Evolutionary conservation across 176 grass and related monocot species (phyloP).

Genomic region (maize (Zea mays)): DNA sequence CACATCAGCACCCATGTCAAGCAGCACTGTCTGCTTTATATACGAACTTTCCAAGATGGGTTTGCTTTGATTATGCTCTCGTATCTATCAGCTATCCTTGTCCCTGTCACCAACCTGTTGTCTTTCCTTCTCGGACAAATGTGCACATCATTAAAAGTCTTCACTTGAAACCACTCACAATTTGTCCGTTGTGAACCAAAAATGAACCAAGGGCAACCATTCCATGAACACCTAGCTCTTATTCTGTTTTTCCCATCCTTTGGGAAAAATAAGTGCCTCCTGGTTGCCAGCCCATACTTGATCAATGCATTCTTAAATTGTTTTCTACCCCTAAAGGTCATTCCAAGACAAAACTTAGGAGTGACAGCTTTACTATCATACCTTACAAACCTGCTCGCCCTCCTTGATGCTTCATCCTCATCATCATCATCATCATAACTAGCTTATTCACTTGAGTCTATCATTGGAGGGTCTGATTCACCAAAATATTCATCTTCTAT

Average conservation of each 20-base stretch:
- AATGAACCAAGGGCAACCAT: not conserved
- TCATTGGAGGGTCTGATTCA: too few species aligned
- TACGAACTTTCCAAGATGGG: not conserved
- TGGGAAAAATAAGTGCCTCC: not conserved
- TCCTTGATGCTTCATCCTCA: too few species aligned
- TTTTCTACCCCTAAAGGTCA: not conserved
- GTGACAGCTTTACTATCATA: too few species aligned
- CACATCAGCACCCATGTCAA: not conserved
- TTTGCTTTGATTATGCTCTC: not conserved
- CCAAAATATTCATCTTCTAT: too few species aligned
- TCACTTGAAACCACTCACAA: not conserved
- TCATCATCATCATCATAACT: too few species aligned
- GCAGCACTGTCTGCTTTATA: not conserved
- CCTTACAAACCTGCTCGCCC: too few species aligned
- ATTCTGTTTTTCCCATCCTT: not conserved
- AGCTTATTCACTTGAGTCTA: too few species aligned
- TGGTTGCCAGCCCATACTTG: not conserved
- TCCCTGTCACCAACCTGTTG: not conserved
- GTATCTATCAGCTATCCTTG: not conserved
- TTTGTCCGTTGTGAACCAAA: not conserved
- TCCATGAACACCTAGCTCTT: not conserved
- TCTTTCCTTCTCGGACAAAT: not conserved
- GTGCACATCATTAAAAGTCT: not conserved
- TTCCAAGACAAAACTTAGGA: not conserved
- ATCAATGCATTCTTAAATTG: not conserved